Conservation (phyloP, 768 basidiomycete species). For the Phallus indusiatus region DNA sequence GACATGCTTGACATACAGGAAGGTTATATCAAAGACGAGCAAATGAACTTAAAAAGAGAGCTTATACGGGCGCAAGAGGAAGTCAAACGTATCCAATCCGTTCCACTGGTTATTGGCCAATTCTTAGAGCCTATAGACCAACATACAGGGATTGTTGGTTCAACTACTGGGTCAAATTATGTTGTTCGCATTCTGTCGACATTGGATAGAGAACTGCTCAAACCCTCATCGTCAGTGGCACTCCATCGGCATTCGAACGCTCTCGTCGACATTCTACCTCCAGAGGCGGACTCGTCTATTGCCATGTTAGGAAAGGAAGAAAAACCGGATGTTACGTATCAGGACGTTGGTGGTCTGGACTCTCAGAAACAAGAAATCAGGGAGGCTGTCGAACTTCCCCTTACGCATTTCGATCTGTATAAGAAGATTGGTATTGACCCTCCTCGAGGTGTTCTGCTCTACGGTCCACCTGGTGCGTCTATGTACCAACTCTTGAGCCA, state of each 20-base stretch:
- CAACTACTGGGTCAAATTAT: constrained; percentile 96
- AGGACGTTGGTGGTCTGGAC: constrained; percentile 96
- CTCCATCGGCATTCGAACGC: constrained; percentile 98
- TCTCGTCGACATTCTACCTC: constrained; percentile 94
- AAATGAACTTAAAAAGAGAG: constrained; percentile 94
- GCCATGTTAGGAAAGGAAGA: constrained; percentile 91
- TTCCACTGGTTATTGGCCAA: constrained; percentile 97
- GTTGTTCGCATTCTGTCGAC: constrained; percentile 96
- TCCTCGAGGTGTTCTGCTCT: constrained; percentile 90
- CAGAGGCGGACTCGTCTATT: constrained; percentile 97
- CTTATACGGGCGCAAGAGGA: constrained; percentile 98
- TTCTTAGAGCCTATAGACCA: constrained; percentile 99
- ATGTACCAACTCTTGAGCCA: background rate
- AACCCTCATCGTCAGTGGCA: constrained; percentile 96
- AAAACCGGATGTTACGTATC: constrained; percentile 88
- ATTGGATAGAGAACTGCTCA: constrained; percentile 91
- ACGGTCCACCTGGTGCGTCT: constrained; percentile 84
- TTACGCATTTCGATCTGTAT: constrained; percentile 96
- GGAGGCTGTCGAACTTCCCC: constrained; percentile 94
- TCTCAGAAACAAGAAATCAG: constrained; percentile 97
- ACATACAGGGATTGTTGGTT: constrained; percentile 92
- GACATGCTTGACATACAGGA: constrained; percentile 93
- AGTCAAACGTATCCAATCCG: constrained; percentile 97
- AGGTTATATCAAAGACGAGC: constrained; percentile 98
- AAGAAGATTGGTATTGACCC: constrained; percentile 99